Conservation (phyloP, 1,284 basidiomycete species). For the Lentinula novae-zelandiae region DNA sequence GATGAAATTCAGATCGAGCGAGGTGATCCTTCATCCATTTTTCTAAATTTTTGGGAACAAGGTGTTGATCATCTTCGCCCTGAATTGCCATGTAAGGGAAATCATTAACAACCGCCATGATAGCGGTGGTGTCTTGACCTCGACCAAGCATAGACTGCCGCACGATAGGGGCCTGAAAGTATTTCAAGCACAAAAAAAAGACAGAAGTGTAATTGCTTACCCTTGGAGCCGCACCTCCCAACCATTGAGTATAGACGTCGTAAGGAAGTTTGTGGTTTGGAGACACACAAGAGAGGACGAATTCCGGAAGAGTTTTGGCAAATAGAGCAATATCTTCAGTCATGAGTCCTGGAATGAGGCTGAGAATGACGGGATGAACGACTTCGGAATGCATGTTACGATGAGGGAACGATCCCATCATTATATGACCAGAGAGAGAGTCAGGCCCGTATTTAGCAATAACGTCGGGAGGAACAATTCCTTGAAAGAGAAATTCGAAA, state of each 20-base stretch:
- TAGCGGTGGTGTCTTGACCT: background rate
- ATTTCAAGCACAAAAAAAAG: background rate
- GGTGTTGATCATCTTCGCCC: slow-evolving; percentile 4
- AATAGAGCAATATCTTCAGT: background rate
- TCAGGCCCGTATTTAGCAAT: slow-evolving; percentile 4
- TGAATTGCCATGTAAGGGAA: slow-evolving; percentile 1
- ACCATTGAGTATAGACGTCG: slow-evolving; percentile 3
- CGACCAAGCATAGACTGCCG: slow-evolving; percentile 9
- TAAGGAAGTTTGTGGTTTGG: slow-evolving; percentile 1
- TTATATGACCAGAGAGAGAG: background rate
- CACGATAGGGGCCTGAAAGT: slow-evolving; percentile 1
- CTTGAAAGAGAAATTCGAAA: background rate
- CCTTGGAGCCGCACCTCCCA: slow-evolving; percentile 2
- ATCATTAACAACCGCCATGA: background rate
- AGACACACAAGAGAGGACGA: slow-evolving; percentile 4
- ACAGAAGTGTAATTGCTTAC: background rate
- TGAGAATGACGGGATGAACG: slow-evolving; percentile 1
- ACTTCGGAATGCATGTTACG: slow-evolving; percentile 9
- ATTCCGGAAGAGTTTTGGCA: background rate
- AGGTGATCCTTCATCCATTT: slow-evolving; percentile 6
- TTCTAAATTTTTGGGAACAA: slow-evolving; percentile 1
- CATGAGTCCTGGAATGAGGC: slow-evolving; percentile 1
- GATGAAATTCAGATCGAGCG: background rate
- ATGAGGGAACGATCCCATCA: slow-evolving; percentile 10
- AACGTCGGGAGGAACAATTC: slow-evolving; percentile 6